Conservation (phyloP, 2,329 filamentous ascomycete species). For the Alternaria rosae region DNA sequence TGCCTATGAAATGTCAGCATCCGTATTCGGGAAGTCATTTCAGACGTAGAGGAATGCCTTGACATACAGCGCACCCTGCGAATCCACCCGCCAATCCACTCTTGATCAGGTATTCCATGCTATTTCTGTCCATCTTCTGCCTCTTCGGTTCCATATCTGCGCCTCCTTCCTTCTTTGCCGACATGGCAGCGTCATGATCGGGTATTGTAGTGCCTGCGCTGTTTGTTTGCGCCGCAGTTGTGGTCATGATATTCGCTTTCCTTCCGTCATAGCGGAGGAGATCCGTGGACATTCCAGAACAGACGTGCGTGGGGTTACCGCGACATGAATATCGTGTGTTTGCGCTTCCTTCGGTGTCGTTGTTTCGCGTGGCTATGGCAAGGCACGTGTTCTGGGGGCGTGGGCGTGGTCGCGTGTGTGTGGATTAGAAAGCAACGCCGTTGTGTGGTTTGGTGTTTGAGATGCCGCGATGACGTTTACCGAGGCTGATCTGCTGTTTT, state of each 20-base stretch:
- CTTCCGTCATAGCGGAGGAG: constrained; percentile 49
- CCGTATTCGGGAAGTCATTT: not conserved
- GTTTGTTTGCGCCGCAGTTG: constrained; percentile 34
- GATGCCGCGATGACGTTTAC: constrained; percentile 14
- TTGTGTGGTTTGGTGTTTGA: constrained; percentile 17
- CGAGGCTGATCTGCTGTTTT: constrained; percentile 16
- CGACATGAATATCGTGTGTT: constrained; percentile 28
- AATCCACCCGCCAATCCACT: constrained; percentile 87
- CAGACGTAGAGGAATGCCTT: not conserved
- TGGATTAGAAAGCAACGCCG: constrained; percentile 15
- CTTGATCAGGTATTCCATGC: constrained; percentile 81
- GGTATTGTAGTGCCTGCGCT: constrained; percentile 38
- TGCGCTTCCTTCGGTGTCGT: not conserved
- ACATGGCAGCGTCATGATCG: constrained; percentile 61
- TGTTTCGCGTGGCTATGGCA: not conserved
- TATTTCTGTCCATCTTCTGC: constrained; percentile 69
- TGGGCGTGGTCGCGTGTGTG: constrained; percentile 3
- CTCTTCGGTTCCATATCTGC: constrained; percentile 6
- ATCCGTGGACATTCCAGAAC: constrained; percentile 49
- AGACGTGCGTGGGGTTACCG: constrained; percentile 23
- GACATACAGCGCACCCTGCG: constrained; percentile 85
- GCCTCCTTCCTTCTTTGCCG: constrained; percentile 38
- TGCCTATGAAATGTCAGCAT: constrained; percentile 63
- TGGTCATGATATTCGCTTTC: constrained; percentile 43
- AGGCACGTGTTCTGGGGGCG: not conserved